Conservation (phyloP, 2,329 filamentous ascomycete genomes). For the Aspergillus fijiensis region DNA sequence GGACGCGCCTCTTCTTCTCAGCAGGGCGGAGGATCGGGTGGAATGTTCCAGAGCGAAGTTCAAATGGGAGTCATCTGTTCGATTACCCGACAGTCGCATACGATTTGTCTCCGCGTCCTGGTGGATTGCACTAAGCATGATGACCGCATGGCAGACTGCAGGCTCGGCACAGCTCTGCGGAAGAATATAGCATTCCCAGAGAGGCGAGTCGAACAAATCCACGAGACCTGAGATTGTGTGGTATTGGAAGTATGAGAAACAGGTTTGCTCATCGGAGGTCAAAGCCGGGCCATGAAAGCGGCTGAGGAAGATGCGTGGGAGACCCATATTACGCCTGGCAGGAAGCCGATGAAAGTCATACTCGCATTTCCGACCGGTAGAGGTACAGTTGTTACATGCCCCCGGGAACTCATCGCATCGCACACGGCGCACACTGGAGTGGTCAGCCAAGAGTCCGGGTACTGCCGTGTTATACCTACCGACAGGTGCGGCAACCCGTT, state of each 20-base stretch:
- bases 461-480: background rate
- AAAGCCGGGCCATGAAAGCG: background rate
- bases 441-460: background rate
- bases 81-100: background rate
- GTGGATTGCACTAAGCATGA: background rate
- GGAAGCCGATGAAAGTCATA: background rate
- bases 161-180: background rate
- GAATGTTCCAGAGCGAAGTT: background rate
- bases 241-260: background rate
- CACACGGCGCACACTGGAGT: background rate
- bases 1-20: background rate
- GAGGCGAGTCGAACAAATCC: background rate
- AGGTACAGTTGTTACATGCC: background rate
- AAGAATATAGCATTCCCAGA: background rate
- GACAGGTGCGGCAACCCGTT: constrained; percentile 1
- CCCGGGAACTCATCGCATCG: constrained; percentile 1
- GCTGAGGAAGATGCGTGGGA: background rate
- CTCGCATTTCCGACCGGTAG: background rate
- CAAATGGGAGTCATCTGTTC: background rate
- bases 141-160: background rate
- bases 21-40: background rate
- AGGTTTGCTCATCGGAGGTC: background rate
- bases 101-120: background rate
- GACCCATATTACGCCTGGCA: background rate
- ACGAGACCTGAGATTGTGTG: background rate